Conservation (phyloP, 1,284 basidiomycete species). For the Moesziomyces aphidis region DNA sequence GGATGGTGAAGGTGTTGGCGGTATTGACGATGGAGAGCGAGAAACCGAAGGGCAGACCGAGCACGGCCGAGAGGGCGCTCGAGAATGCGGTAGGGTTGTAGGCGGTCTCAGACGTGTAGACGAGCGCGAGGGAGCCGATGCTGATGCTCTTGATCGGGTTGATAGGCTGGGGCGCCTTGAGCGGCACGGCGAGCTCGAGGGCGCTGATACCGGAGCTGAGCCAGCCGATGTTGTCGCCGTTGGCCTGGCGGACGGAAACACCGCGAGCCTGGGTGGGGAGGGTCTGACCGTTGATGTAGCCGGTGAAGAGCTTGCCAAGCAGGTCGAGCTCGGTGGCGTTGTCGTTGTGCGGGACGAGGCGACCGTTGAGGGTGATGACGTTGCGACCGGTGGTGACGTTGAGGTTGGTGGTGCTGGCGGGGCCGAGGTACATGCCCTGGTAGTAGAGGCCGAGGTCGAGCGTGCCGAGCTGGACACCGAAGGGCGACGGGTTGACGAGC, state of each 20-base stretch:
- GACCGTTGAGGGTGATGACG: slow-evolving; percentile 75
- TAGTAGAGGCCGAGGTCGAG: slow-evolving; percentile 77
- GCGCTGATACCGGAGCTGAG: slow-evolving; percentile 75
- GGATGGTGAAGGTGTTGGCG: slow-evolving; percentile 74
- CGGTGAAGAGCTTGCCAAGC: slow-evolving; percentile 78
- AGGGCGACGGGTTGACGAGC: slow-evolving; percentile 79
- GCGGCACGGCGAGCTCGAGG: slow-evolving; percentile 75
- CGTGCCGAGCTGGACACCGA: slow-evolving; percentile 77
- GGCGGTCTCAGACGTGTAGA: slow-evolving; percentile 73
- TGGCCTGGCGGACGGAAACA: slow-evolving; percentile 72
- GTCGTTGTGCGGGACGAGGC: slow-evolving; percentile 74
- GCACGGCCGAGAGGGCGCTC: slow-evolving; percentile 74
- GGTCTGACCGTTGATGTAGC: slow-evolving; percentile 77
- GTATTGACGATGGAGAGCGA: slow-evolving; percentile 76
- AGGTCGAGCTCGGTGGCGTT: slow-evolving; percentile 71
- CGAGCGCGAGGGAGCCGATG: slow-evolving; percentile 76
- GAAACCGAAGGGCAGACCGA: slow-evolving; percentile 84
- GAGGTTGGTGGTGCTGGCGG: slow-evolving; percentile 69
- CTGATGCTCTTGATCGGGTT: slow-evolving; percentile 77
- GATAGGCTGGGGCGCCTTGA: slow-evolving; percentile 74
- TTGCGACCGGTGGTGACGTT: slow-evolving; percentile 71
- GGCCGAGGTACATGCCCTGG: slow-evolving; percentile 74
- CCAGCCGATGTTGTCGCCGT: slow-evolving; percentile 76
- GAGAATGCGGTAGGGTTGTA: slow-evolving; percentile 76
- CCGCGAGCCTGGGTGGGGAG: slow-evolving; percentile 76